Percentiles rank a stretch among this genome's conserved stretches.
Conservation (phyloP, 345 rosid species). For the Eucalyptus viminalis region DNA sequence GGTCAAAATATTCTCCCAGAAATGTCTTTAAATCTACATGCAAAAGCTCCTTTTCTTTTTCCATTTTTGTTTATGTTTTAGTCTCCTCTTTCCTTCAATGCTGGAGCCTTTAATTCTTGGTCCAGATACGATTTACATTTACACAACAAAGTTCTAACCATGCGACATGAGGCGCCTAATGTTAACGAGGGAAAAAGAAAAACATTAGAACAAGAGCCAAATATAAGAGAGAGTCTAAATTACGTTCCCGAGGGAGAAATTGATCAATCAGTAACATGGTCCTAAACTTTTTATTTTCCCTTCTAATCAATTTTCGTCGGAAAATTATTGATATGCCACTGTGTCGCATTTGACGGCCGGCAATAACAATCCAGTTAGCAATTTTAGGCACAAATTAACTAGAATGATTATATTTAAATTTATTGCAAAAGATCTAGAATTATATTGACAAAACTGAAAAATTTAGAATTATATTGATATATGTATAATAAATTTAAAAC, state of each 20-base stretch:
- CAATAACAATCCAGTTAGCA: accelerated
- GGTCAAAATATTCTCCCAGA: not conserved
- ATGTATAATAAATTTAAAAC: accelerated
- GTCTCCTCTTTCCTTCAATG: not conserved
- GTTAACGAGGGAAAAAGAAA: not conserved
- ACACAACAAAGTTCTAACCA: not conserved
- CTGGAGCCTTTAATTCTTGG: not conserved
- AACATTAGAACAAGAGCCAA: not conserved
- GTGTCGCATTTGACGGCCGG: accelerated
- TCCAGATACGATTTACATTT: not conserved
- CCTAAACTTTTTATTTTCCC: not conserved
- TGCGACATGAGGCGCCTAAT: not conserved
- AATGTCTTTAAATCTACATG: not conserved
- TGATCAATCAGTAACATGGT: not conserved
- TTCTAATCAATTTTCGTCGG: accelerated
- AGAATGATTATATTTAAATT: not conserved
- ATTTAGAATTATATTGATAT: accelerated
- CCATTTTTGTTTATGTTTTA: not conserved
- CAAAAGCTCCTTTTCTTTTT: not conserved
- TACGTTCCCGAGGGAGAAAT: accelerated
- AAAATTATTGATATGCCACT: accelerated
- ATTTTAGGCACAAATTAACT: accelerated
- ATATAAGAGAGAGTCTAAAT: not conserved
- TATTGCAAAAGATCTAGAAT: accelerated
- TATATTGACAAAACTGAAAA: not conserved